Percentiles rank a stretch among this genome's conserved stretches.
Conservation (phyloP, 2,329 filamentous ascomycete genomes). For the Calonectria multiphialidica region DNA sequence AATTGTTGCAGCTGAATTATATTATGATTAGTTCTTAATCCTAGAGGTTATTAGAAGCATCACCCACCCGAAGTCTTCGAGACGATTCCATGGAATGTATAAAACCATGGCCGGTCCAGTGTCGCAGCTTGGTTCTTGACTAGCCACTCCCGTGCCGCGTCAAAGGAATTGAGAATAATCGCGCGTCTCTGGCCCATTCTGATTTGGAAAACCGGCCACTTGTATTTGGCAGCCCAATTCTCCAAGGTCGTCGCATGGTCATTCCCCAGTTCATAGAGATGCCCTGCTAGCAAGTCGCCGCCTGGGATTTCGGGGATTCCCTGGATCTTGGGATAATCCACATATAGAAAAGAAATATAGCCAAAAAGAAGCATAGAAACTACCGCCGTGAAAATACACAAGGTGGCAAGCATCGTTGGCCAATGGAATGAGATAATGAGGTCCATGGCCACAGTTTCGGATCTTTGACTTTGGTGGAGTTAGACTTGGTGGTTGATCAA, state of each 20-base stretch:
- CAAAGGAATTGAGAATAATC: not conserved
- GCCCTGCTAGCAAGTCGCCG: not conserved
- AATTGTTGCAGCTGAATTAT: not conserved
- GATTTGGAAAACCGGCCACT: not conserved
- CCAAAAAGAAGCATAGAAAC: not conserved
- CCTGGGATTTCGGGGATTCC: conserved; percentile 3
- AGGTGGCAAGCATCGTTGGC: not conserved
- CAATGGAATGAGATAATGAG: not conserved
- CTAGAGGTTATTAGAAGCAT: not conserved
- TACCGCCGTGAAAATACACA: not conserved
- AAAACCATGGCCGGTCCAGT: conserved; percentile 4
- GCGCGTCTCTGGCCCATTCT: not conserved
- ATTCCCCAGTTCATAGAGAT: not conserved
- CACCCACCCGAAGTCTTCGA: not conserved
- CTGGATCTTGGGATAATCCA: not conserved
- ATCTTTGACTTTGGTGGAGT: not conserved
- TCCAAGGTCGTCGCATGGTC: not conserved
- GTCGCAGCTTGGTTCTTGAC: not conserved
- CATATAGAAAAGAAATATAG: not conserved
- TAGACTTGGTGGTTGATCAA: not conserved
- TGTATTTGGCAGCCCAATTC: not conserved
- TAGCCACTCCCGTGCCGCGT: not conserved
- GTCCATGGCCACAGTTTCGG: not conserved
- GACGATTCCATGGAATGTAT: conserved; percentile 8
- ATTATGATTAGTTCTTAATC: not conserved